Conservation (phyloP, 2,329 filamentous ascomycete species). For the Exophiala lecanii-corni region DNA sequence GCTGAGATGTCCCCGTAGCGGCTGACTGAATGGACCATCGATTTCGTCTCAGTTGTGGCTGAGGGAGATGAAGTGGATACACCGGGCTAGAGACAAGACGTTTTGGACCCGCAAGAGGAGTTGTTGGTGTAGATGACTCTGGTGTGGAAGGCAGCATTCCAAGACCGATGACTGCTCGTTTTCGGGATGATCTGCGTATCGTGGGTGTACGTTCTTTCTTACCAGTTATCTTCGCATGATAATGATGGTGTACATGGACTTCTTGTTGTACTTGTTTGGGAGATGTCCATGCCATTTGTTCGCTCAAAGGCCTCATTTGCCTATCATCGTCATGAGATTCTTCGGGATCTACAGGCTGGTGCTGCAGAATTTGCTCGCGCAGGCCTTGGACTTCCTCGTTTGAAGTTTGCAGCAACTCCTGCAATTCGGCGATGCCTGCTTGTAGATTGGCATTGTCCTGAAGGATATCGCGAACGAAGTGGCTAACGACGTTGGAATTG, state of each 20-base stretch:
- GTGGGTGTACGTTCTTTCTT: slow-evolving; percentile 57
- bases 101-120: slow-evolving; percentile 30
- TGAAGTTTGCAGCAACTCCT: slow-evolving; percentile 83
- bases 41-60: slow-evolving; percentile 50
- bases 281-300: slow-evolving; percentile 60
- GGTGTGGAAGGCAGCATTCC: slow-evolving; percentile 17
- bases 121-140: slow-evolving; percentile 30
- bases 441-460: slow-evolving; percentile 94
- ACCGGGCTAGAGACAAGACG: slow-evolving; percentile 30
- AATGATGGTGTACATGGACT: slow-evolving; percentile 91
- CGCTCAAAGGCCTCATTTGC: slow-evolving; percentile 48
- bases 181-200: slow-evolving; percentile 33
- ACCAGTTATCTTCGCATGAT: slow-evolving; percentile 56
- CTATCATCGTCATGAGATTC: slow-evolving; percentile 18
- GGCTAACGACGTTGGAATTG: slow-evolving; percentile 74
- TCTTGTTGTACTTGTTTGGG: slow-evolving; percentile 58
- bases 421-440: slow-evolving; percentile 81
- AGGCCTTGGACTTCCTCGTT: slow-evolving; percentile 90
- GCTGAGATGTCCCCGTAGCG: slow-evolving; percentile 55
- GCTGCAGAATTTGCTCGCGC: slow-evolving; percentile 72
- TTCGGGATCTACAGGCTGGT: slow-evolving; percentile 59
- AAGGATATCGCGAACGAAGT: slow-evolving; percentile 92
- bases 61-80: slow-evolving; percentile 38
- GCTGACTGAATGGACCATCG: slow-evolving; percentile 64
- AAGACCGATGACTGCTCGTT: slow-evolving; percentile 20